Evolutionary conservation across 2,329 filamentous ascomycete species (phyloP).

Genomic region (Ophiostoma novo-ulmi): DNA sequence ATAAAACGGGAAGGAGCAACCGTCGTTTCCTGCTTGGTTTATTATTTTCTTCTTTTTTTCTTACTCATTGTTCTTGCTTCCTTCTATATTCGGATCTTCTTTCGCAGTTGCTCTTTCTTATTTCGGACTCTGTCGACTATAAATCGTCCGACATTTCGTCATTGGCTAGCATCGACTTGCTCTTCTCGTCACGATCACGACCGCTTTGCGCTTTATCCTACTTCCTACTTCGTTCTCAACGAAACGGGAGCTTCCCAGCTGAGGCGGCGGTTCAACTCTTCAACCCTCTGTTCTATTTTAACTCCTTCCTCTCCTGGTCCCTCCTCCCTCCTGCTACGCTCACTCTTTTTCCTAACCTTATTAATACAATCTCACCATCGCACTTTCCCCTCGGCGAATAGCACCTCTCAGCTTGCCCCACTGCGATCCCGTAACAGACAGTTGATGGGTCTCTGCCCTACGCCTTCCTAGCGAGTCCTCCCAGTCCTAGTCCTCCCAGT

Average conservation of each 20-base stretch:
- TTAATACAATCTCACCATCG: constrained; percentile 7
- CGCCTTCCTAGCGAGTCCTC: background rate
- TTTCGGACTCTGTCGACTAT: background rate
- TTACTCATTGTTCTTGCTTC: background rate
- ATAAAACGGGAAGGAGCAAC: constrained; percentile 23
- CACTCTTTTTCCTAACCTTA: background rate
- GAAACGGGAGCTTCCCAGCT: background rate
- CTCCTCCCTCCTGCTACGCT: background rate
- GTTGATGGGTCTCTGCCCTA: background rate
- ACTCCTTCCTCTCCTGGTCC: background rate
- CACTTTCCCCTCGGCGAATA: background rate
- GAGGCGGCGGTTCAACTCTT: background rate
- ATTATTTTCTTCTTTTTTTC: background rate
- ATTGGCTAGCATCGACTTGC: background rate
- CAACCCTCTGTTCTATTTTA: background rate
- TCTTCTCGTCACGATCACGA: background rate
- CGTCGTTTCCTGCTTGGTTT: background rate
- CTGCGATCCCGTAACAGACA: background rate
- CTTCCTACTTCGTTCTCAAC: constrained; percentile 1
- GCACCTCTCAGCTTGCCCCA: background rate
- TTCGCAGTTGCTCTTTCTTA: background rate
- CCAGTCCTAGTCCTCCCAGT: background rate
- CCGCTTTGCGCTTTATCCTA: background rate
- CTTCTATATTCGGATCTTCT: background rate
- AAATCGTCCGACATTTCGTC: background rate